Base-by-base conservation (phyloP, 2,329 filamentous ascomycete genomes). In the Xylaria sp. region DNA sequence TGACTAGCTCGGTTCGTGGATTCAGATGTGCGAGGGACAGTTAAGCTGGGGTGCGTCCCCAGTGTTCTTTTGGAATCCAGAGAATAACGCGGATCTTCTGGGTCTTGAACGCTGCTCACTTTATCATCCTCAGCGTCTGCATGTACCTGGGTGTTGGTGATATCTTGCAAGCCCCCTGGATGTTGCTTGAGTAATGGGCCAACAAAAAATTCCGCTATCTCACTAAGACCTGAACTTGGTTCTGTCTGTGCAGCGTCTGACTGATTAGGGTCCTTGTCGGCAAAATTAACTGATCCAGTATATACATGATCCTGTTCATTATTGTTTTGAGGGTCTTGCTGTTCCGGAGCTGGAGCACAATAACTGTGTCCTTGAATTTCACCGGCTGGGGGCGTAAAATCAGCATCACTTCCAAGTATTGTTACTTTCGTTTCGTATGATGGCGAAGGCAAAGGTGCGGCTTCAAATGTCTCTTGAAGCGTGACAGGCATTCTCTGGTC, bases 1-100 rank as follows among this genome's bases (percentile, higher is more conserved):
- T 87, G 84, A 68, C 86, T 89, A 22, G 79, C 77, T 42, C 86
- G 81, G 65, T 87, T 80, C 66, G 79, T 76, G 47, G 81, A 76
- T 58, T 81, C 74, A 56, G 81, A 73, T 70, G 81, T 75, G 56
- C 81, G 76, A 13, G 86, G 86, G 15, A 87, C 81, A 58, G 79
- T 77, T 9, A 88, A 78, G 63, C 80, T 84, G 61, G 81, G 81
- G 15, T 82, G 79, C 22, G 80, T 80, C 51, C 81, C 81, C 4
- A 78, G 69, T 11, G 75, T 74, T 55, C 70, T 74, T 56, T 72
- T 70, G n/a, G 76, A 74, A 10, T 77, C 75, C 5, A 64, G 45
- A 51, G 76, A 76, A 59, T 70, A 76, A 39, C 70, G 74, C 27
- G 66, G 57, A 51, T 72, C 75, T n/a, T 73, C 71, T 29, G 57